A percentile compares a stretch with the other conserved stretches of the same genome.
Conservation (phyloP, 345 rosid species). For the Murraya koenigii region DNA sequence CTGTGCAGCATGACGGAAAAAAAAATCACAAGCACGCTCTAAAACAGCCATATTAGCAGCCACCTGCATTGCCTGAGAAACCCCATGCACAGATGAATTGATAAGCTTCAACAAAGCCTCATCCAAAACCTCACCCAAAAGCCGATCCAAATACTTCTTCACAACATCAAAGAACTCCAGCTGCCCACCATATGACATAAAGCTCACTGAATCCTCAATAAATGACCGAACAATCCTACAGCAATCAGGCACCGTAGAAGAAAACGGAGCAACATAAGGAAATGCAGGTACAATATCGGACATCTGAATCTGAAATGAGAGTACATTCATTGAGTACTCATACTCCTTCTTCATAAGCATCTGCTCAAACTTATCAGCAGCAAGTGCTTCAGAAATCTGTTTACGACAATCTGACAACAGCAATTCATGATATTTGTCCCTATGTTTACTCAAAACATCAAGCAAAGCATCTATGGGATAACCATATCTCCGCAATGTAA, state of each 20-base stretch:
- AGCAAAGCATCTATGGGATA: slow-evolving; percentile 84
- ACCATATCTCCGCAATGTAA: slow-evolving; percentile 83
- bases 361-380: slow-evolving; percentile 97
- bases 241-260: slow-evolving; percentile 92
- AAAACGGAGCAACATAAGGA: slow-evolving; percentile 91
- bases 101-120: slow-evolving; percentile 82
- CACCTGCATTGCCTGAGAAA: slow-evolving; percentile 94
- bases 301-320: slow-evolving; percentile 90
- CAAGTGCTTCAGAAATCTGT: slow-evolving; percentile 84
- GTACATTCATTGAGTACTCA: slow-evolving; percentile 96
- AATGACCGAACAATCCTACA: slow-evolving; percentile 94
- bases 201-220: slow-evolving; percentile 93
- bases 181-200: slow-evolving; percentile 95
- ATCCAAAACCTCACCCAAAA: slow-evolving; percentile 79
- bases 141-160: slow-evolving; percentile 89
- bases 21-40: slow-evolving; percentile 98
- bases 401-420: slow-evolving; percentile 90
- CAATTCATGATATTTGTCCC: slow-evolving; percentile 92
- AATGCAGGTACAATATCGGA: slow-evolving; percentile 88
- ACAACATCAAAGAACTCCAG: slow-evolving; percentile 88
- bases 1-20: slow-evolving; percentile 92
- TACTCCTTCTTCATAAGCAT: slow-evolving; percentile 98
- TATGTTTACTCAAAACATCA: slow-evolving; percentile 89
- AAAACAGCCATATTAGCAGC: slow-evolving; percentile 97
- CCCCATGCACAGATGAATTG: slow-evolving; percentile 74